phyloP scores from a whole-genome alignment of 306 rosid genomes.

The Myrica gale region DNA sequence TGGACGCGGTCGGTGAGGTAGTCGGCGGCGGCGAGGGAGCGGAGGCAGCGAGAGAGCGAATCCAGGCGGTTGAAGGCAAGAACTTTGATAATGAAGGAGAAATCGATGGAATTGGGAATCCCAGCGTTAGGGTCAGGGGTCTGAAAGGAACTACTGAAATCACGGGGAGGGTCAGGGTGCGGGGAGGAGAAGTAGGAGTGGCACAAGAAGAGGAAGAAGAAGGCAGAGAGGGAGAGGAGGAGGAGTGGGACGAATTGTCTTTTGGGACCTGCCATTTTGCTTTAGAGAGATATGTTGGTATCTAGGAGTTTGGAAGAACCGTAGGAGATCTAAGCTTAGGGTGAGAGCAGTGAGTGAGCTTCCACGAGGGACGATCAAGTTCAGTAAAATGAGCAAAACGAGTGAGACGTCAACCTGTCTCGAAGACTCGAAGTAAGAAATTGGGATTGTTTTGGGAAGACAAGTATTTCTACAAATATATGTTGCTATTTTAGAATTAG shows the following conservation, averaged over 20 bases:
- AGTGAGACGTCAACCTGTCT: no score
- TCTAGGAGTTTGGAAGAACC: neutral
- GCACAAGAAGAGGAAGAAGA: slow-evolving; percentile 48
- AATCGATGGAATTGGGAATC: slow-evolving; percentile 27
- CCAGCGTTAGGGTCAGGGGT: slow-evolving; percentile 37
- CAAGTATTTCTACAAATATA: no score
- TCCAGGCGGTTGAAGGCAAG: slow-evolving; percentile 77
- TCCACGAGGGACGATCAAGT: neutral
- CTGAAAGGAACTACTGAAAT: slow-evolving; percentile 16
- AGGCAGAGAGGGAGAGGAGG: slow-evolving; percentile 42
- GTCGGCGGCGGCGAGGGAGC: slow-evolving; percentile 75
- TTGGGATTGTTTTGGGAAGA: no score
- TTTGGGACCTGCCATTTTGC: slow-evolving; percentile 60
- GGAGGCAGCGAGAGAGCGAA: slow-evolving; percentile 76
- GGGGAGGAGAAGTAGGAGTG: slow-evolving; percentile 51
- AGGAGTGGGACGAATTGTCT: slow-evolving; percentile 59
- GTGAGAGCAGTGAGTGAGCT: neutral
- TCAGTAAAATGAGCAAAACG: no score
- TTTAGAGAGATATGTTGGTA: neutral
- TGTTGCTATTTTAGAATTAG: no score
- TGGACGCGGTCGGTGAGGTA: slow-evolving; percentile 76
- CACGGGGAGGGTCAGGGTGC: slow-evolving; percentile 22
- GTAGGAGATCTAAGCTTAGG: neutral
- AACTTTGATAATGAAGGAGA: slow-evolving; percentile 65
- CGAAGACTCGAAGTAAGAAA: no score